Base-by-base conservation (phyloP, 2,329 filamentous ascomycete species). In the Aspergillus sp. region DNA sequence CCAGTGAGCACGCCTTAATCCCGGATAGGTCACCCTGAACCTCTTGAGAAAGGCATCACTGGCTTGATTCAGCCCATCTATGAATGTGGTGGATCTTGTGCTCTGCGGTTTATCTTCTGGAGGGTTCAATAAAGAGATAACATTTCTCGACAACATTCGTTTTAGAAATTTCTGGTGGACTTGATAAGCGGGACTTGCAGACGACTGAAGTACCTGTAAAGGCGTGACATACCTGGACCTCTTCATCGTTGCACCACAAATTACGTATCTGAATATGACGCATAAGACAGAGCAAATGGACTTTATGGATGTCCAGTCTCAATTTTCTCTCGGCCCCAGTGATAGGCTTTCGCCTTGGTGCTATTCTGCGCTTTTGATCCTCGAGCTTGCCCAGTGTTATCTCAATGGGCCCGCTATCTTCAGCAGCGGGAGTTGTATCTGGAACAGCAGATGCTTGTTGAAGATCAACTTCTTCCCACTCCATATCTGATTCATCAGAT, bases 261-360 rank as follows among this genome's bases (percentile, higher is more conserved):
- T 98, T 99, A 57, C 93, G 87, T 58, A 86, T 81, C 65, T 90
- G 84, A 16, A 88, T 84, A 74, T 98, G 91, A 10, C 87, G 86
- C 16, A 99, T 76, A 2, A 99, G 81, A 71, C 91, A 96, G 14
- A 97, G 78, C 0, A 98, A 65, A 76, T 99, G 93, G 62, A 87
- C 81, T 75, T 94, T 96, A 75, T 99, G 95, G n/a, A 92, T 82
- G 54, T 91, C 84, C 31, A 95, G 73, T 20, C 93, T 86, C 31
- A 82, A 71, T 51, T 81, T 83, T 63, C 82, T 87, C 63, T 89
- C 87, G 1, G 80, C 79, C 6, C 79, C 78, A 1, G 84, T 84
- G 16, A 84, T 76, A 20, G 83, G 81, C 61, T 82, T 85, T 55
- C 83, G 78, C 63, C 80, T 78, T 29, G 70, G 61, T 11, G 64